Conservation (phyloP, 495 filamentous ascomycete species). For the Margaritispora aquatica region DNA sequence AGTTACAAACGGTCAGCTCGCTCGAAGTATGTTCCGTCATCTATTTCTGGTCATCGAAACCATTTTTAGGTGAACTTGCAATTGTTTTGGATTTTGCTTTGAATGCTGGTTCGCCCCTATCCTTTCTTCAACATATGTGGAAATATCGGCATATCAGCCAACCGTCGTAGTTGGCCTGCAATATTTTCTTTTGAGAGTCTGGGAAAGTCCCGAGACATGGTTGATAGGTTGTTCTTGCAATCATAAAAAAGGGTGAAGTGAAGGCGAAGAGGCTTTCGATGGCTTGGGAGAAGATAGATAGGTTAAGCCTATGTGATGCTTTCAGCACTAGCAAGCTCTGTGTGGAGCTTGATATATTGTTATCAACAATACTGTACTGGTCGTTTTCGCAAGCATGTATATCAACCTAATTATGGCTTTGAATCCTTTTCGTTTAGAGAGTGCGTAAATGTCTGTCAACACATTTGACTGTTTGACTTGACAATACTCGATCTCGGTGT, state of each 20-base stretch:
- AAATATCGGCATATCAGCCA: too few species aligned
- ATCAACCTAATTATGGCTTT: too few species aligned
- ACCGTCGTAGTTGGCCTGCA: not conserved
- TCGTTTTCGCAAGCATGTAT: too few species aligned
- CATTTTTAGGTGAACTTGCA: too few species aligned
- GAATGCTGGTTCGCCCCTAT: not conserved
- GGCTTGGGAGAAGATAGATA: not conserved
- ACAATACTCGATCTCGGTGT: not conserved
- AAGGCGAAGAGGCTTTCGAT: not conserved
- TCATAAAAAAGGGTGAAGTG: not conserved
- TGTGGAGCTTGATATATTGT: too few species aligned
- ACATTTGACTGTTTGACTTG: not conserved
- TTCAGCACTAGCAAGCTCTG: too few species aligned
- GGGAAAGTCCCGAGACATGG: not conserved
- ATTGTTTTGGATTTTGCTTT: too few species aligned
- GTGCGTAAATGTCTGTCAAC: too few species aligned
- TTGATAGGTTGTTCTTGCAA: not conserved
- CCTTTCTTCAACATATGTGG: not conserved
- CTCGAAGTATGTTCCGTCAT: not conserved
- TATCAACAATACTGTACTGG: too few species aligned
- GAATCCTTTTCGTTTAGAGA: too few species aligned
- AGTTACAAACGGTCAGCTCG: not conserved
- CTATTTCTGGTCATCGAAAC: too few species aligned
- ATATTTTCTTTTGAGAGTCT: not conserved
- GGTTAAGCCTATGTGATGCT: too few species aligned